Conservation (phyloP, 495 filamentous ascomycete species). For the Penicillium antarcticum region DNA sequence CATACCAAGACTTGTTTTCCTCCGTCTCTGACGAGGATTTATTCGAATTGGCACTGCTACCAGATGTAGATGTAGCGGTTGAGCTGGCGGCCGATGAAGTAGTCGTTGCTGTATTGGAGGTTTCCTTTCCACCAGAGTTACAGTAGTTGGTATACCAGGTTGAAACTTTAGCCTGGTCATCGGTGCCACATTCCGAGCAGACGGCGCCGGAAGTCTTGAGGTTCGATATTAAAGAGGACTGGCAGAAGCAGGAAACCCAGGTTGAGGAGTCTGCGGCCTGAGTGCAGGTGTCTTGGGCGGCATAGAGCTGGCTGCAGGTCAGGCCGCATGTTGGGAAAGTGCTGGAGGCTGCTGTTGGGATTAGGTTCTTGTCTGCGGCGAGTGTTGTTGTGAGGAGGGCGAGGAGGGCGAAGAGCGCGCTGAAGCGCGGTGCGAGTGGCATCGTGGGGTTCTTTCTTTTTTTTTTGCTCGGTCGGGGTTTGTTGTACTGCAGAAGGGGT, state of each 20-base stretch:
- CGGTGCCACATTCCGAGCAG: slow-evolving; percentile 28
- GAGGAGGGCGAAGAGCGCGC: not conserved
- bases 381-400: not conserved
- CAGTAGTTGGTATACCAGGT: slow-evolving; percentile 51
- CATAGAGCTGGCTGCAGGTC: slow-evolving; percentile 39
- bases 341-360: slow-evolving; percentile 32
- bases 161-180: slow-evolving; percentile 38
- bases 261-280: slow-evolving; percentile 22
- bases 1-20: slow-evolving; percentile 26
- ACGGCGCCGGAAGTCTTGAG: slow-evolving; percentile 38
- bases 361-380: slow-evolving; percentile 22
- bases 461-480: not conserved
- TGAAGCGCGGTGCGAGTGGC: slow-evolving; percentile 2
- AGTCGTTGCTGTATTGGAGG: slow-evolving; percentile 11
- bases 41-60: not conserved
- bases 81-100: slow-evolving; percentile 12
- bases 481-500: not conserved
- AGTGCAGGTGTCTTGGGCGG: slow-evolving; percentile 46
- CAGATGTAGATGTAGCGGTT: slow-evolving; percentile 8
- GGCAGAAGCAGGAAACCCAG: slow-evolving; percentile 57
- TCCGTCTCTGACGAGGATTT: slow-evolving; percentile 2
- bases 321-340: slow-evolving; percentile 50
- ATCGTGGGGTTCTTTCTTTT: not conserved
- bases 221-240: slow-evolving; percentile 37
- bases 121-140: slow-evolving; percentile 19